Evolutionary conservation across 768 basidiomycete species (phyloP), one percentile per base, ranked within the genome.

Genomic region (Cyclocybe cylindracea): DNA sequence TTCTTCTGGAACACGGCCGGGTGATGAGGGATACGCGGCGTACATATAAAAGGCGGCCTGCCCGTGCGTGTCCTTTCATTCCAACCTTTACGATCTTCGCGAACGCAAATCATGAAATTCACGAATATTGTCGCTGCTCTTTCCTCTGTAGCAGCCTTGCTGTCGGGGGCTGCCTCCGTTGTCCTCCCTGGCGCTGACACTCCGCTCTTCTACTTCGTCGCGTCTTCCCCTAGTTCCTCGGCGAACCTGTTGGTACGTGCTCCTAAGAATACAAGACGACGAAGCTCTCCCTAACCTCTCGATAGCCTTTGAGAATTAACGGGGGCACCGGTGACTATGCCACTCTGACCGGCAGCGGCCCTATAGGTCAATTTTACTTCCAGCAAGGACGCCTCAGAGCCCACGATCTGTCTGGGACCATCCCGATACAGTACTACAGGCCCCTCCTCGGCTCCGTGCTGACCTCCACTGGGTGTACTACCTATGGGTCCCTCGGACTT

Each of bases 131-230:
- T 16, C 16, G 16, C 16, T 16, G 16, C 16, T 16, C 1, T 16
- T 16, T 16, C 16, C 16, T 16, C 16, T 1, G 16, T 16, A 1
- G 16, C 16, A 1, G 16, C 16, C 1, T 1, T 16, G 16, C 16
- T 16, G 16, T 16, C 16, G 16, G 16, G 16, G 1, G 16, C 16
- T 16, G 16, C 16, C 16, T 16, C 16, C 16, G 53, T 59, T 3
- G 48, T 51, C 5, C 36, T 58, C n/a, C 66, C 65, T 24, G 57
- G 61, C 14, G 66, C 65, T 5, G 57, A 58, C 42, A 62, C 66
- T 1, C 68, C 68, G 0, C 35, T 57, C 5, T 68, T 68, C 44
- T 64, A 68, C 51, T 61, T 69, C 2, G 65, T 67, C 31, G 56
- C 62, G 1, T 51, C 50, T 10, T 57, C 59, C 13, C 50, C 52